A percentile compares a stretch with the other conserved stretches of the same genome.
Evolutionary conservation across 176 grass and related monocot genomes (phyloP).

Genomic region (Metroxylon sagu): DNA sequence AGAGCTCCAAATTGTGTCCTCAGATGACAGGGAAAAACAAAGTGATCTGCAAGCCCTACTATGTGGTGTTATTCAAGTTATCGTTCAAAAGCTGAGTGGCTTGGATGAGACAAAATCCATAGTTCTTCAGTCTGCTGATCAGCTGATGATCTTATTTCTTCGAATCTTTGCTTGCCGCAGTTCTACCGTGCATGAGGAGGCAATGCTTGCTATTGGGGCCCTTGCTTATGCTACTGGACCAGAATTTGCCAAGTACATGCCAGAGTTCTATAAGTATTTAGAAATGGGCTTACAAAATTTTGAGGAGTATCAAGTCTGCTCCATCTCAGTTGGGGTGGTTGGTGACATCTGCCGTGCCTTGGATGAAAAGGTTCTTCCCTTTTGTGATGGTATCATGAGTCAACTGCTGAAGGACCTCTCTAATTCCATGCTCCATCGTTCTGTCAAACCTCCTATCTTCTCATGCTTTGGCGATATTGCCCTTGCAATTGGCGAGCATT

Average conservation of each 20-base stretch:
- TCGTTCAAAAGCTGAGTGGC: constrained; percentile 76
- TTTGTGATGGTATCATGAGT: constrained; percentile 83
- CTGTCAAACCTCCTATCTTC: constrained; percentile 75
- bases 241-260: constrained; percentile 84
- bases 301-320: constrained; percentile 90
- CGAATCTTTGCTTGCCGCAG: constrained; percentile 70
- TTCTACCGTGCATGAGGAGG: constrained; percentile 85
- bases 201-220: constrained; percentile 83
- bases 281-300: constrained; percentile 79
- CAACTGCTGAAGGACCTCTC: constrained; percentile 79
- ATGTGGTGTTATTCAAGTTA: constrained; percentile 80
- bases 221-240: constrained; percentile 79
- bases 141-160: constrained; percentile 79
- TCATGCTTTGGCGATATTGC: constrained; percentile 84
- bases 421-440: constrained; percentile 62
- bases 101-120: constrained; percentile 52
- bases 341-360: constrained; percentile 77
- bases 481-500: constrained; percentile 85
- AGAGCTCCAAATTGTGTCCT: constrained; percentile 61
- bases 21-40: constrained; percentile 63
- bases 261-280: constrained; percentile 67
- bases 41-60: constrained; percentile 77
- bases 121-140: constrained; percentile 59
- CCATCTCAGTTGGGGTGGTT: constrained; percentile 80
- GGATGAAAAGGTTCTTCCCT: constrained; percentile 78